A percentile compares a stretch with the other conserved stretches of the same genome.
Evolutionary conservation across 495 filamentous ascomycete genomes (phyloP).

Genomic region (Neurospora sp.): DNA sequence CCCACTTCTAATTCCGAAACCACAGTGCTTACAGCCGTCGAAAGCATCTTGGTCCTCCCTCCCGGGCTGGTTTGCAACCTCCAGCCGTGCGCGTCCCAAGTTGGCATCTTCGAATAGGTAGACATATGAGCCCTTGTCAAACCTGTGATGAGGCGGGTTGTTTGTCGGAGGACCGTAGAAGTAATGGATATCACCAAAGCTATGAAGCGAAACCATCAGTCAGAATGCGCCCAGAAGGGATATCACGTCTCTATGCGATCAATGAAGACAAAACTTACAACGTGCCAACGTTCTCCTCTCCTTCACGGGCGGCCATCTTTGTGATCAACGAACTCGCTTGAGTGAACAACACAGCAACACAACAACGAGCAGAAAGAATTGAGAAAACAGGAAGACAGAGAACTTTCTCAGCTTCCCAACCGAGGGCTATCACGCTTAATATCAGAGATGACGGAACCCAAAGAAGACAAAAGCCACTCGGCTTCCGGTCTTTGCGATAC

Average conservation of each 20-base stretch:
- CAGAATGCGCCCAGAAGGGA: neutral
- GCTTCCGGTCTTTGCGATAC: neutral
- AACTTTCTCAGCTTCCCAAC: neutral
- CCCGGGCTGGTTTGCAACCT: constrained; percentile 82
- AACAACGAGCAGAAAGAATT: neutral
- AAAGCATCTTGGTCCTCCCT: constrained; percentile 85
- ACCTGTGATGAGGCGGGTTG: constrained; percentile 70
- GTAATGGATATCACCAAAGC: constrained; percentile 85
- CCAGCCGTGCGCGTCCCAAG: constrained; percentile 58
- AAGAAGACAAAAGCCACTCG: constrained; percentile 3
- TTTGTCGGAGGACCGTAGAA: constrained; percentile 64
- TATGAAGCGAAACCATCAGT: constrained; percentile 22
- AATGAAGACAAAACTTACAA: constrained; percentile 47
- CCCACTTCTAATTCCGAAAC: neutral
- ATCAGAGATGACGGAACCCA: neutral
- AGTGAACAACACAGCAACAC: neutral
- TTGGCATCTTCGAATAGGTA: constrained; percentile 73
- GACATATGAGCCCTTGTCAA: constrained; percentile 81
- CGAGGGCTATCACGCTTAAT: neutral
- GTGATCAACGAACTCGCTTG: constrained; percentile 1
- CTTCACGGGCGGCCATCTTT: constrained; percentile 65
- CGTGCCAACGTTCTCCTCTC: constrained; percentile 69
- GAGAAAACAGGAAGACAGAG: neutral
- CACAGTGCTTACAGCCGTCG: constrained; percentile 53
- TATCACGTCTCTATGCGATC: neutral